Evolutionary conservation across 75 land plant species (phyloP).

Genomic region (Cryptomeria japonica): DNA sequence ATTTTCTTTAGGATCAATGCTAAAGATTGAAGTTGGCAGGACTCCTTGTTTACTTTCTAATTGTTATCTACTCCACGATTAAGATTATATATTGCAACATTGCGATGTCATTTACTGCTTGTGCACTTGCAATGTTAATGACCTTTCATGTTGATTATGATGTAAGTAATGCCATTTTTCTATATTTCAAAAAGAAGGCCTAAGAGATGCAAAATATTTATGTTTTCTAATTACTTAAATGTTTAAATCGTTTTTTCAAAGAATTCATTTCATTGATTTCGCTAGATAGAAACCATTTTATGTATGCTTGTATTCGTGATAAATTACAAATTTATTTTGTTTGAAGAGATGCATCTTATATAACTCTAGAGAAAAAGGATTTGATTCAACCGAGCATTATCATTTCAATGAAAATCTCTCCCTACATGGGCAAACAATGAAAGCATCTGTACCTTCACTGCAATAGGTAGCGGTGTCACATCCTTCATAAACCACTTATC

Average conservation of each 20-base stretch:
- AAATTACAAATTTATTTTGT: background rate
- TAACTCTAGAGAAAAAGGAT: background rate
- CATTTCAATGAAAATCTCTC: background rate
- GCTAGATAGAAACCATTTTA: background rate
- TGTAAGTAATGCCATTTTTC: background rate
- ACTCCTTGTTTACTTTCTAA: no score
- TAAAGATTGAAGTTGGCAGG: background rate
- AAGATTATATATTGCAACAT: no score
- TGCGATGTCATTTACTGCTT: background rate
- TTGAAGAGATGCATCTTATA: background rate
- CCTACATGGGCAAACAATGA: background rate
- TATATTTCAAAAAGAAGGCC: background rate
- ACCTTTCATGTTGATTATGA: background rate
- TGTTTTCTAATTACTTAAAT: background rate
- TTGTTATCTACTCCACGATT: no score
- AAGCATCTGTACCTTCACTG: background rate
- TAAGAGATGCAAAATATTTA: background rate
- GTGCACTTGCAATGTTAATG: background rate
- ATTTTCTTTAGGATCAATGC: background rate
- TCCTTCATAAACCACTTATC: background rate
- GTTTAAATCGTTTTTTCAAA: background rate
- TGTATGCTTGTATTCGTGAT: background rate
- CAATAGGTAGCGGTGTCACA: background rate
- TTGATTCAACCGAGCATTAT: background rate
- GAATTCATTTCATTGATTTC: background rate